Conservation (phyloP, 441 rosid genomes). For the Erodium moschatum region DNA sequence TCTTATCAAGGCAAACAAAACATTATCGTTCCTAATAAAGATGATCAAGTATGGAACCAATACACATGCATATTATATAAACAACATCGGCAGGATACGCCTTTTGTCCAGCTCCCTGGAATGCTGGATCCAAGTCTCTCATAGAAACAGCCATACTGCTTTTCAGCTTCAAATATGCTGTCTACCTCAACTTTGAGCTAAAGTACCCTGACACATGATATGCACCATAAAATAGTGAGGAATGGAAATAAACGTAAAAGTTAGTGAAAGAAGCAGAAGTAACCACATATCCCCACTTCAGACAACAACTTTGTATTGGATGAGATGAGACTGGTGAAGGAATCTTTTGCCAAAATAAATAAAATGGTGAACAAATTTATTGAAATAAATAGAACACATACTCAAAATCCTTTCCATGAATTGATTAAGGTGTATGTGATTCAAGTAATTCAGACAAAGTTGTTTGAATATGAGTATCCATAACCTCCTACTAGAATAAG, state of each 20-base stretch:
- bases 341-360: not conserved
- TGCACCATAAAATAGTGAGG: constrained; percentile 10
- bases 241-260: constrained; percentile 3
- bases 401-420: not conserved
- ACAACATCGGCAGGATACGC: constrained; percentile 50
- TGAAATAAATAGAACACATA: not conserved
- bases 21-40: not conserved
- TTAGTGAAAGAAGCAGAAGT: constrained; percentile 8
- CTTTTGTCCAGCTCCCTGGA: constrained; percentile 94
- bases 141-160: constrained; percentile 60
- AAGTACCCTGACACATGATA: constrained; percentile 34
- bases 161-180: constrained; percentile 21
- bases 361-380: not conserved
- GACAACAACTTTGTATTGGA: constrained; percentile 6
- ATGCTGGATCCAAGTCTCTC: constrained; percentile 84
- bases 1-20: constrained; percentile 44
- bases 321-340: not conserved
- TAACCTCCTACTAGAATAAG: not conserved
- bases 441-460: not conserved
- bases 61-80: not conserved
- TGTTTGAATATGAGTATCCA: not conserved
- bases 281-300: constrained; percentile 3
- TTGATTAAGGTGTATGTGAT: not conserved
- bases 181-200: constrained; percentile 15
- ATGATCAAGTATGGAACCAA: not conserved